Percentiles rank a stretch among this genome's conserved stretches.
These are phyloP conservation scores for Eucalyptus curtisii DNA, from an alignment of 345 rosid species.

Conservation along the genomic window DNA sequence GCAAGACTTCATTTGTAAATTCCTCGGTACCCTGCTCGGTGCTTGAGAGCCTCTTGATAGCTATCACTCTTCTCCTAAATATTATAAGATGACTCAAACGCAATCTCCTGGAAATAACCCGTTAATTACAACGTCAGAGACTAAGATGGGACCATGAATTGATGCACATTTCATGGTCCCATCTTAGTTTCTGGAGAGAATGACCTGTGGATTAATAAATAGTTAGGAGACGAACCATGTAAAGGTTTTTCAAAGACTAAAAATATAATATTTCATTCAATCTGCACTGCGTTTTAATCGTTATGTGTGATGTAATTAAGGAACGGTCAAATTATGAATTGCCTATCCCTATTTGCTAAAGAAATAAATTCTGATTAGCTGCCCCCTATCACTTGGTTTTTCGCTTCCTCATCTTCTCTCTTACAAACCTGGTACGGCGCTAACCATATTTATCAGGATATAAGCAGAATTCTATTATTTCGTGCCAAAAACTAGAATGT, in stretches of 20 bases:
- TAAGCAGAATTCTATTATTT: background rate
- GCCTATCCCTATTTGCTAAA: background rate
- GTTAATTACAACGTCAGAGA: no score
- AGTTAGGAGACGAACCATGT: background rate
- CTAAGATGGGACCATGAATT: no score
- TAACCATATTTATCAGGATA: background rate
- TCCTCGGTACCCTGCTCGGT: slow-evolving; percentile 15
- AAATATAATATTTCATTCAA: background rate
- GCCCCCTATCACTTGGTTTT: background rate
- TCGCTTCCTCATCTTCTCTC: background rate
- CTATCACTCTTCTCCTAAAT: slow-evolving; percentile 16
- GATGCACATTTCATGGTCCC: background rate
- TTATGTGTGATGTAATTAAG: background rate
- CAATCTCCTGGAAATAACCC: no score
- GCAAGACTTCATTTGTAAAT: slow-evolving; percentile 17
- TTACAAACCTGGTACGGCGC: background rate
- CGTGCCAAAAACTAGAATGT: background rate
- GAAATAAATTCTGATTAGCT: background rate
- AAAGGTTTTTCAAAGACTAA: background rate
- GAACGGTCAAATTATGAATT: background rate
- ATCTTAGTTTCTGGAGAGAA: background rate
- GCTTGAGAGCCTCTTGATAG: slow-evolving; percentile 18
- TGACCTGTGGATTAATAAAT: background rate
- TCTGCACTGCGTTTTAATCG: background rate
- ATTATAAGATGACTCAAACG: no score